A percentile compares a stretch with the other conserved stretches of the same genome.
phyloP scores from a whole-genome alignment of 202 grass and related monocot genomes.

The Miscanthus sacchariflorus region DNA sequence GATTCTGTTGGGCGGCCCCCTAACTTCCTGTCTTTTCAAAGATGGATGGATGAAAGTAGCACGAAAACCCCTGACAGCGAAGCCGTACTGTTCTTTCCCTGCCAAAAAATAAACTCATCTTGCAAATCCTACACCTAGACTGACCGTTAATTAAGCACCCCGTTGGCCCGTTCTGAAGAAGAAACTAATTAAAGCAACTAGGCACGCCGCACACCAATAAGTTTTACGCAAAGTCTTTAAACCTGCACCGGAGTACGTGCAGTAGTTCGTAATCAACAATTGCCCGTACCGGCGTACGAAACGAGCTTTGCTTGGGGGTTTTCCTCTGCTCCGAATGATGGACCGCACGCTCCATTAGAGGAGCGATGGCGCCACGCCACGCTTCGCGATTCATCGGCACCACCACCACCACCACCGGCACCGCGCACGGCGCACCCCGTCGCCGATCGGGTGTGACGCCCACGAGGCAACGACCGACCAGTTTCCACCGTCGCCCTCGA shows the following conservation, averaged over 20 bases:
- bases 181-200: neutral
- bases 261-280: neutral
- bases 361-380: neutral
- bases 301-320: constrained; percentile 43
- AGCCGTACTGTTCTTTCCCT: neutral
- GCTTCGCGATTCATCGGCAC: neutral
- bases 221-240: neutral
- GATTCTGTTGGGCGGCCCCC: neutral
- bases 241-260: neutral
- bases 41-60: neutral
- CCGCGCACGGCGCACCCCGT: neutral
- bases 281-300: neutral
- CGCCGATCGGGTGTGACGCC: neutral
- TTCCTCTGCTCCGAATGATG: neutral
- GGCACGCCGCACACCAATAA: neutral
- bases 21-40: neutral
- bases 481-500: neutral
- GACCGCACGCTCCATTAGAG: neutral
- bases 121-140: too few relatives aligned
- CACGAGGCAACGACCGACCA: neutral
- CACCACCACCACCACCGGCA: neutral
- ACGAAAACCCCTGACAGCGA: neutral
- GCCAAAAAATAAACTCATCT: too few relatives aligned
- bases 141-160: too few relatives aligned
- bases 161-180: neutral